phyloP scores from a whole-genome alignment of 371 early-diverging fungal species.

The Mortierella sp. region DNA sequence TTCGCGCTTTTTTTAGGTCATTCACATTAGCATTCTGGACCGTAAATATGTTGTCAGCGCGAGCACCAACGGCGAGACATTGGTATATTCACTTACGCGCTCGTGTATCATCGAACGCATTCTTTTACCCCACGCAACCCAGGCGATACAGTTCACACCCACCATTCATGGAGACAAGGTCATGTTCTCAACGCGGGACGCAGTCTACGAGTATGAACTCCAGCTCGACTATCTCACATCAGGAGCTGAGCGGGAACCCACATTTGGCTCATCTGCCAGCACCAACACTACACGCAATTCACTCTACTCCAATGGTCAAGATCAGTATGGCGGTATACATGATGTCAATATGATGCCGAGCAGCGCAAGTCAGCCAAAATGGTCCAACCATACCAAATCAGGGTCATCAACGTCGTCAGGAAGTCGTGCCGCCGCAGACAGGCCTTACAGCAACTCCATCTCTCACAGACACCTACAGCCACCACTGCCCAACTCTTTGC shows the following conservation, averaged over 20 bases:
- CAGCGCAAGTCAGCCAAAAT: background rate
- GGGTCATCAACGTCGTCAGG: background rate
- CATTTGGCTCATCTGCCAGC: background rate
- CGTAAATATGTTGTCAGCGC: constrained; percentile 44
- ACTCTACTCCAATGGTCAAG: too few relatives aligned
- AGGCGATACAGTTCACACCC: constrained; percentile 52
- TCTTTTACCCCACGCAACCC: constrained; percentile 48
- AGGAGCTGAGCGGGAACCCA: constrained; percentile 12
- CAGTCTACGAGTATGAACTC: constrained; percentile 55
- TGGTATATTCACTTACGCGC: constrained; percentile 37
- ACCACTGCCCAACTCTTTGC: background rate
- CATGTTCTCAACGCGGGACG: constrained; percentile 58
- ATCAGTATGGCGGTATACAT: too few relatives aligned
- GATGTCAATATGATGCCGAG: background rate
- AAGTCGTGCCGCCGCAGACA: background rate
- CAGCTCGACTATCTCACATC: constrained; percentile 25
- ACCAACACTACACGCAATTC: too few relatives aligned
- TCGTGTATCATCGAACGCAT: constrained; percentile 39
- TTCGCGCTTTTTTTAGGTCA: constrained; percentile 24
- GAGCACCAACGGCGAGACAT: constrained; percentile 53
- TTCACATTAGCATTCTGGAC: constrained; percentile 42
- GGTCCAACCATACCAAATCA: background rate
- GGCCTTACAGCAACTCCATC: background rate
- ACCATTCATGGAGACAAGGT: constrained; percentile 51
- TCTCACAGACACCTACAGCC: constrained; percentile 9